Evolutionary conservation across 163 green algal genomes (phyloP).

Genomic region (Scenedesmus sp.): DNA sequence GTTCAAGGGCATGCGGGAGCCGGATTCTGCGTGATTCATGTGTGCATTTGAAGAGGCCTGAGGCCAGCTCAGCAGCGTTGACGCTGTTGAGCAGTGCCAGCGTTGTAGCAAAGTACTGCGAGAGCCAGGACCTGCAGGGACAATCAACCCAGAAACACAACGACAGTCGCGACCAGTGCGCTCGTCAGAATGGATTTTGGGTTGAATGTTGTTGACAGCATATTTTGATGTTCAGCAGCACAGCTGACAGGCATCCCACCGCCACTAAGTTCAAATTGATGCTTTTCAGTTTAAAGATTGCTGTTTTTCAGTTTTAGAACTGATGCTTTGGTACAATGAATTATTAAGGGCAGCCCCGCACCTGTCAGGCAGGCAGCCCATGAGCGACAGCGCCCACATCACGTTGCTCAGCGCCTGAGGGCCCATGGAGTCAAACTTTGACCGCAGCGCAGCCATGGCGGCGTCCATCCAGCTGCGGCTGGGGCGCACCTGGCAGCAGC

Average conservation of each 20-base stretch:
- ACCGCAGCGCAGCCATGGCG: neutral
- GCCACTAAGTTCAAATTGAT: too few species aligned
- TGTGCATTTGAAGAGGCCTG: neutral
- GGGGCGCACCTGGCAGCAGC: constrained; percentile 21
- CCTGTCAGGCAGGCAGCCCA: constrained; percentile 36
- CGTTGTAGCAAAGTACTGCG: neutral
- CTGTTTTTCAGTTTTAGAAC: too few species aligned
- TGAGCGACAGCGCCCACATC: constrained; percentile 30
- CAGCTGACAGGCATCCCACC: too few species aligned
- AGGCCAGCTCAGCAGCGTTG: constrained; percentile 22
- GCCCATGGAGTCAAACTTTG: constrained; percentile 35
- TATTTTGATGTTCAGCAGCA: too few species aligned
- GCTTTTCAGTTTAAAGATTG: too few species aligned
- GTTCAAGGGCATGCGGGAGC: too few species aligned
- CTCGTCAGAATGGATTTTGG: too few species aligned
- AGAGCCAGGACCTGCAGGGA: neutral
- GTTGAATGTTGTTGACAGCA: too few species aligned
- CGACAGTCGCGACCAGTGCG: too few species aligned
- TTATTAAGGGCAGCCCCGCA: neutral
- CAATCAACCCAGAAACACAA: too few species aligned
- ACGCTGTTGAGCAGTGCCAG: constrained; percentile 42
- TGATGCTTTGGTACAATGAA: too few species aligned
- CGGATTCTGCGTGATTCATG: too few species aligned
- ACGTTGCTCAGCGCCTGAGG: constrained; percentile 43
- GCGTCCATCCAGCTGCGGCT: constrained; percentile 37